These are phyloP conservation scores for Mycosphaerella arachidis DNA, from an alignment of 2,329 filamentous ascomycete genomes.

Conservation along the genomic window DNA sequence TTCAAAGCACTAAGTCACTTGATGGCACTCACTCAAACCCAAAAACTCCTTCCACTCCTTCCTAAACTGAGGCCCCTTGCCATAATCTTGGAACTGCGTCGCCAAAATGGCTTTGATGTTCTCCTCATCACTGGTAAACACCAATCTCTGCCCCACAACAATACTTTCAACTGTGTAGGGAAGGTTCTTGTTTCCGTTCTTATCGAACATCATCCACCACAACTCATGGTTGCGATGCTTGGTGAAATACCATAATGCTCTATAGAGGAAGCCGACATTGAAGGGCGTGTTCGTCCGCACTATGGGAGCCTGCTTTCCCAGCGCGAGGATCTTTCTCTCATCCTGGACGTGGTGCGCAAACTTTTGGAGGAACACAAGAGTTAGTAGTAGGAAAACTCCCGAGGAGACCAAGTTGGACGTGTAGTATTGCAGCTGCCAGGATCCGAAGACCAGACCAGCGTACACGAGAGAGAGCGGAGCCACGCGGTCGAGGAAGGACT, in stretches of 20 bases:
- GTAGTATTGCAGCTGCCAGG: neutral
- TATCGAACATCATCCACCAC: slow-evolving; percentile 55
- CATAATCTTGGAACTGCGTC: slow-evolving; percentile 78
- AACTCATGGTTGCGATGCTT: slow-evolving; percentile 55
- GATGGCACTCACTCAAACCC: slow-evolving; percentile 64
- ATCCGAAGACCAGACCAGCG: neutral
- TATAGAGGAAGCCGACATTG: slow-evolving; percentile 61
- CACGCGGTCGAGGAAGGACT: slow-evolving; percentile 7
- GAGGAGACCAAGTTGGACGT: neutral
- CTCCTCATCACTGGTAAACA: slow-evolving; percentile 78
- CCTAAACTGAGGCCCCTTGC: slow-evolving; percentile 74
- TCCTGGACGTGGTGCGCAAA: slow-evolving; percentile 24
- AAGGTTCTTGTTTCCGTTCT: slow-evolving; percentile 33
- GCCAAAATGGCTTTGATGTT: slow-evolving; percentile 91
- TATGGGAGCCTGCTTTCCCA: slow-evolving; percentile 44
- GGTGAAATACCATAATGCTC: slow-evolving; percentile 46
- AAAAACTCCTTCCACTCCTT: slow-evolving; percentile 70
- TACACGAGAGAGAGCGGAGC: slow-evolving; percentile 5
- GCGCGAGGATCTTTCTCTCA: slow-evolving; percentile 36
- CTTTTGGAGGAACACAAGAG: slow-evolving; percentile 13
- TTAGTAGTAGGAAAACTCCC: neutral
- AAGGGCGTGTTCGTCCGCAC: slow-evolving; percentile 38
- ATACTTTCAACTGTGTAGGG: slow-evolving; percentile 59
- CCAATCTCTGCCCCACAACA: slow-evolving; percentile 53
- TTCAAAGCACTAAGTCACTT: neutral